phyloP scores from a whole-genome alignment of 2,329 filamentous ascomycete species.

The Trichocomaceae sp. region DNA sequence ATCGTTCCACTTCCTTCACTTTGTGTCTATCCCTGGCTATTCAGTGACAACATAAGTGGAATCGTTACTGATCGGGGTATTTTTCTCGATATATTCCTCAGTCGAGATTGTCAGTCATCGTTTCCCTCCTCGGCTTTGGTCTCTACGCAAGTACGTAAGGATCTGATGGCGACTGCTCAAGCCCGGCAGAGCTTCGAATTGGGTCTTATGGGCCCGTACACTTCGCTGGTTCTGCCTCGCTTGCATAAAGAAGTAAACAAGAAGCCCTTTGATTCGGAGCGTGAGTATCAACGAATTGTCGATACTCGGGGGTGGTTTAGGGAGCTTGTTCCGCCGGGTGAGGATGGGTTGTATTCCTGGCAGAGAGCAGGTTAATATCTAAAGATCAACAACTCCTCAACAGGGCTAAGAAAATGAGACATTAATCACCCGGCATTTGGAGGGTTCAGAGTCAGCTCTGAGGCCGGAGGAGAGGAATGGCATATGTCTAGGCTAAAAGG shows the following conservation, averaged over 20 bases:
- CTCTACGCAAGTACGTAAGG: not conserved
- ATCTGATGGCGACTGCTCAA: not conserved
- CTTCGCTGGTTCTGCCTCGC: not conserved
- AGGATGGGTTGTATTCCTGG: slow-evolving; percentile 5
- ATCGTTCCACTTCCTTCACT: slow-evolving; percentile 13
- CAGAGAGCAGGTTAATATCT: slow-evolving; percentile 16
- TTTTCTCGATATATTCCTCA: not conserved
- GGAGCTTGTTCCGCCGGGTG: not conserved
- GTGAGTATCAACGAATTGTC: slow-evolving; percentile 2
- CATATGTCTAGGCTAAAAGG: too few relatives aligned
- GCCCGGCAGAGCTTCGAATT: not conserved
- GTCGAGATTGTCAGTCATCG: not conserved
- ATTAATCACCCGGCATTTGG: too few relatives aligned
- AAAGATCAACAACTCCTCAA: too few relatives aligned
- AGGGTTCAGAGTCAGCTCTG: too few relatives aligned
- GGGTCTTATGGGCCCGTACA: not conserved
- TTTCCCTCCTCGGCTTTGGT: not conserved
- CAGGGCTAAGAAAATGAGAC: too few relatives aligned
- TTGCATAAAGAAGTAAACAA: not conserved
- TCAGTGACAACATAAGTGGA: not conserved
- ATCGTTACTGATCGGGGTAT: not conserved
- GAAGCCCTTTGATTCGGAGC: not conserved
- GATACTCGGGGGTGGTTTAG: not conserved
- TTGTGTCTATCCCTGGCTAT: slow-evolving; percentile 1
- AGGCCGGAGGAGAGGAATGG: too few relatives aligned